Percentiles rank a stretch among this genome's conserved stretches.
phyloP scores from a whole-genome alignment of 2,329 filamentous ascomycete genomes.

The Colletotrichum tropicicola region DNA sequence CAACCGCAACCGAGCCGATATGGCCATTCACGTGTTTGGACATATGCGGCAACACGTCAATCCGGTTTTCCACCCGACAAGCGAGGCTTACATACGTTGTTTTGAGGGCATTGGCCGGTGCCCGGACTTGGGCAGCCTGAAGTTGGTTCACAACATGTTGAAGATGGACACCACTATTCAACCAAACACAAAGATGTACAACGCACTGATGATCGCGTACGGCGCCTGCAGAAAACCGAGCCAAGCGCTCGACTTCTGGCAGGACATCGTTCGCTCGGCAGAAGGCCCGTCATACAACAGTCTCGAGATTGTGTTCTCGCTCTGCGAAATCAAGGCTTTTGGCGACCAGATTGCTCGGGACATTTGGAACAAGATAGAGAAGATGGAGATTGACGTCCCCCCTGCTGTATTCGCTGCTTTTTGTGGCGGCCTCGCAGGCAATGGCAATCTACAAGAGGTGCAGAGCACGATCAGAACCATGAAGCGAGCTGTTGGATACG shows the following conservation, averaged over 20 bases:
- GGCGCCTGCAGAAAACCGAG: constrained; percentile 72
- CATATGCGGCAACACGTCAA: constrained; percentile 88
- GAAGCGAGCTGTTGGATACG: constrained; percentile 70
- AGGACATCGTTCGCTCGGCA: constrained; percentile 80
- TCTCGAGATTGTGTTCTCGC: constrained; percentile 82
- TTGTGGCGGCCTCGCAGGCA: constrained; percentile 77
- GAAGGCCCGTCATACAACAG: constrained; percentile 88
- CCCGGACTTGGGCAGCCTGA: constrained; percentile 63
- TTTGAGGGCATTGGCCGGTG: constrained; percentile 78
- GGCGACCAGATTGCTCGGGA: constrained; percentile 68
- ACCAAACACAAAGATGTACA: constrained; percentile 78
- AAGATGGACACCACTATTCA: constrained; percentile 90
- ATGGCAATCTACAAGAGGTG: constrained; percentile 75
- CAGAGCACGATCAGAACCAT: constrained; percentile 73
- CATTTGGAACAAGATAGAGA: constrained; percentile 76
- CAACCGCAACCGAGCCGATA: constrained; percentile 78
- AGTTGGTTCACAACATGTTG: constrained; percentile 88
- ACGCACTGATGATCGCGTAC: constrained; percentile 89
- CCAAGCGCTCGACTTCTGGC: constrained; percentile 82
- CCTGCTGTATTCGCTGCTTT: constrained; percentile 79
- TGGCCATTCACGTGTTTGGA: constrained; percentile 87
- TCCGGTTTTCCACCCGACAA: constrained; percentile 69
- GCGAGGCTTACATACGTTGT: constrained; percentile 79
- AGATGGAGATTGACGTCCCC: constrained; percentile 83
- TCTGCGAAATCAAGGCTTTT: constrained; percentile 72